Base-by-base conservation (phyloP, 805 yeast genomes). In the Metschnikowia cerradonensis region DNA sequence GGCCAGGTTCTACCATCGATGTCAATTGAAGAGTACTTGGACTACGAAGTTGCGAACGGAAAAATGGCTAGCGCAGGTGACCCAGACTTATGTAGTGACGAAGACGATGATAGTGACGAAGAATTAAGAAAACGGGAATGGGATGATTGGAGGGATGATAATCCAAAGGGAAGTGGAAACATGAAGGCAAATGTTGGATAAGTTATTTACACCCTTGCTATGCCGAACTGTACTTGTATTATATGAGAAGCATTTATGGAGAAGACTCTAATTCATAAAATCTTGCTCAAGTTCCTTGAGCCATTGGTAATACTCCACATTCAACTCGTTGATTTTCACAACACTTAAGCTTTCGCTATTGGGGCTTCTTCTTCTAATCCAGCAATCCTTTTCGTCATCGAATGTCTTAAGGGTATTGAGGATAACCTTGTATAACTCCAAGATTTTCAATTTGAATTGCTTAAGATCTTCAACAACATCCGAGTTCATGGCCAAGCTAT, bases 1-100 rank as follows among this genome's bases (percentile, higher is more conserved):
- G 99, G 97, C 0, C 97, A 94, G 67, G 82, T 78, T 23, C 75
- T 92, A 30, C 99, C 99, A 2, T 89, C 97, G 0, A 89, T 94
- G 94, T 75, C 96, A 0, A 90, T 94, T 0, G 99, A 94, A 56
- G 97, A 94, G 59, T 84, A 87, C 53, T 72, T 94, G 47, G 96
- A 90, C 44, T 82, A 89, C 58, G 99, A 94, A 64, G 73, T 88
- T 54, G 83, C 83, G 17, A 83, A 87, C 60, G 97, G 97, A 2
- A 91, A 92, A 50, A 86, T 91, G 76, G 73, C 80, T 37, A 72
- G 61, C 63, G 81, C 67, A 63, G 63, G 46, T 55, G 71, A 47
- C 64, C 73, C 57, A 49, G 68, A 48, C 52, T 75, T 73, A 4
- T 79, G 77, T 38, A 69, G 64, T 30, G 57, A 52, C 11, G 83